Evolutionary conservation across 176 grass and related monocot species (phyloP).

Genomic region (Themeda triandra): DNA sequence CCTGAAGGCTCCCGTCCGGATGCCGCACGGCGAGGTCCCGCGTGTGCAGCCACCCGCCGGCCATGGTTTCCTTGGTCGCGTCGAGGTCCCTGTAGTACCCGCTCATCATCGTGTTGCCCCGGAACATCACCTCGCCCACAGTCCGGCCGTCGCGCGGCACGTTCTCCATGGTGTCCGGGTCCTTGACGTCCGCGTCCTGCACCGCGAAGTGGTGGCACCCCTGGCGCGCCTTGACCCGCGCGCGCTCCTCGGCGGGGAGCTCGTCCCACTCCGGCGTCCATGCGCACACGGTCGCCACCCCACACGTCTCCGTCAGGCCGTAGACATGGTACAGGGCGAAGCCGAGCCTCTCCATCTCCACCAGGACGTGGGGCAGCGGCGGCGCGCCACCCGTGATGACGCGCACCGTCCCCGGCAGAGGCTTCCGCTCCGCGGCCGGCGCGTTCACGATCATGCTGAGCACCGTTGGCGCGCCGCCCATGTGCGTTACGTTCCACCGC

Average conservation of each 20-base stretch:
- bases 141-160: constrained; percentile 33
- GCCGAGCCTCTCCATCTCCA: constrained; percentile 32
- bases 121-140: constrained; percentile 53
- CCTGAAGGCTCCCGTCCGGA: constrained; percentile 37
- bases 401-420: not conserved
- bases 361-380: constrained; percentile 18
- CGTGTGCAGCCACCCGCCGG: constrained; percentile 39
- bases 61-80: constrained; percentile 35
- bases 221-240: constrained; percentile 36
- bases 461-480: constrained; percentile 40
- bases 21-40: constrained; percentile 50
- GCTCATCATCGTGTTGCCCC: constrained; percentile 55
- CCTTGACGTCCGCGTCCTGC: constrained; percentile 40
- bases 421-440: not conserved
- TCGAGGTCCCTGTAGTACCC: constrained; percentile 41
- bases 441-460: constrained; percentile 32
- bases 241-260: constrained; percentile 24
- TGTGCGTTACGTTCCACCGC: constrained; percentile 30
- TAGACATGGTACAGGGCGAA: constrained; percentile 29
- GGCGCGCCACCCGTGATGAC: constrained; percentile 35
- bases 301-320: constrained; percentile 37
- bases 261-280: constrained; percentile 45
- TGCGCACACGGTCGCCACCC: constrained; percentile 26
- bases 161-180: constrained; percentile 47
- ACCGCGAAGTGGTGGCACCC: constrained; percentile 46